Percentiles rank a stretch among this genome's conserved stretches.
These are phyloP conservation scores for Tolypocladium nubicola DNA, from an alignment of 2,329 filamentous ascomycete species.

Conservation along the genomic window DNA sequence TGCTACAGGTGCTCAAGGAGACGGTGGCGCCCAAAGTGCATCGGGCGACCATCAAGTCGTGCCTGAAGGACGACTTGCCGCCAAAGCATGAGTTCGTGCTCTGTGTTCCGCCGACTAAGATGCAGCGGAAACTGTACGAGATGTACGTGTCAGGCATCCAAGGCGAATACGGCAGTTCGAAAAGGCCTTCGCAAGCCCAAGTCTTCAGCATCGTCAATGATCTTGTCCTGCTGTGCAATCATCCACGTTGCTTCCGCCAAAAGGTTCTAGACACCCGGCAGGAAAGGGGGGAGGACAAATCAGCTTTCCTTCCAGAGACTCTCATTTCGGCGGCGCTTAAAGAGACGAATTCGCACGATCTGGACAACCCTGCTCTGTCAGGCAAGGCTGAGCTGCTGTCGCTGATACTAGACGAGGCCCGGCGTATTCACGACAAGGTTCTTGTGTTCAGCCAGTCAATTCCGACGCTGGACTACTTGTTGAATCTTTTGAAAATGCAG, in stretches of 20 bases:
- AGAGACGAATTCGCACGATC: slow-evolving; percentile 26
- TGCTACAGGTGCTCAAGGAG: slow-evolving; percentile 58
- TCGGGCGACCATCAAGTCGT: slow-evolving; percentile 56
- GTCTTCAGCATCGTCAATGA: slow-evolving; percentile 26
- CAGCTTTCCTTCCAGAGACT: slow-evolving; percentile 11
- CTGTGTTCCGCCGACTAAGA: slow-evolving; percentile 54
- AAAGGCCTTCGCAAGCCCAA: slow-evolving; percentile 3
- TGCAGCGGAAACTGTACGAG: slow-evolving; percentile 56
- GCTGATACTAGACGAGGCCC: slow-evolving; percentile 57
- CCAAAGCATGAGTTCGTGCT: slow-evolving; percentile 75
- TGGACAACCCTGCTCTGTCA: slow-evolving; percentile 43
- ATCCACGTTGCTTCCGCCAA: slow-evolving; percentile 36
- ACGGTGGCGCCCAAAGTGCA: slow-evolving; percentile 71
- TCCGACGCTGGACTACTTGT: slow-evolving; percentile 58
- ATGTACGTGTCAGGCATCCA: slow-evolving; percentile 25
- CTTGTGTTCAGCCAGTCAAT: slow-evolving; percentile 73
- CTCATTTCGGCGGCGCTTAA: slow-evolving; percentile 19
- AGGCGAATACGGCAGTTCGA: neutral
- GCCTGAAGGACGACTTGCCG: slow-evolving; percentile 56
- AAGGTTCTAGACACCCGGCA: slow-evolving; percentile 14
- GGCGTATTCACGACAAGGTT: slow-evolving; percentile 56
- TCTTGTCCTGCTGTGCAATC: slow-evolving; percentile 39
- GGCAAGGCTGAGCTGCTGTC: slow-evolving; percentile 59
- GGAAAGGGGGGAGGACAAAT: slow-evolving; percentile 4
- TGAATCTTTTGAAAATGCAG: slow-evolving; percentile 39